Evolutionary conservation across 1,139 yeast species (phyloP), one percentile per base, ranked within the genome.

Genomic region (Debaryomyces subglobosus): DNA sequence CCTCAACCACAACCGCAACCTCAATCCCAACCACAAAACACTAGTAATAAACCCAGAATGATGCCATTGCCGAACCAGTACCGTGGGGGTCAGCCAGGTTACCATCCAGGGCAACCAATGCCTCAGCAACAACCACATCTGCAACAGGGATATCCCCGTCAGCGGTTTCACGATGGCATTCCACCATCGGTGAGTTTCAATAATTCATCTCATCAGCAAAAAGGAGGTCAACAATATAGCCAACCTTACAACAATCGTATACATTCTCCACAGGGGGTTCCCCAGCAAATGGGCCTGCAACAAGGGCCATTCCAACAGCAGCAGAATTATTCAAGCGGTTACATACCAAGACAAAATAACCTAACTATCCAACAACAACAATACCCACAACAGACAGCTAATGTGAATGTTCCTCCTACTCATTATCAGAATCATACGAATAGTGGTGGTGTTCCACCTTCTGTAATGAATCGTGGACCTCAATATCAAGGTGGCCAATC

Each of bases 191-290:
- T 33, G 27, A 34, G 33, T 27, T 25, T 32, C 35, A 37, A 32
- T 10, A 39, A 20, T 33, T 20, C 12, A 33, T 29, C 10, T 7
- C 25, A 33, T 20, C 39, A 29, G 8, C 30, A 37, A 29, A 20
- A 25, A 7, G 32, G 15, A 15, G 21, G 15, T 23, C 37, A 23
- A 9, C n/a, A 38, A 10, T 18, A 40, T 29, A 24, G 35, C n/a
- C 42, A 33, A 9, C 46, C 27, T 13, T 42, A 36, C 5, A 34
- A 16, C 10, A 33, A 35, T 23, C 47, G 54, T 34, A 18, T 48
- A n/a, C 53, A 51, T 8, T 40, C 45, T 16, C 57, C 55, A 5
- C 53, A 55, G 12, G 48, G 54, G 4, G 51, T 44, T 10, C 29
- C 45, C n/a, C 49, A 47, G 20, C 25, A 43, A 7, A 41, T 32